These are phyloP conservation scores for Parachaetomium inaequale DNA, from an alignment of 495 filamentous ascomycete species.

Conservation along the genomic window DNA sequence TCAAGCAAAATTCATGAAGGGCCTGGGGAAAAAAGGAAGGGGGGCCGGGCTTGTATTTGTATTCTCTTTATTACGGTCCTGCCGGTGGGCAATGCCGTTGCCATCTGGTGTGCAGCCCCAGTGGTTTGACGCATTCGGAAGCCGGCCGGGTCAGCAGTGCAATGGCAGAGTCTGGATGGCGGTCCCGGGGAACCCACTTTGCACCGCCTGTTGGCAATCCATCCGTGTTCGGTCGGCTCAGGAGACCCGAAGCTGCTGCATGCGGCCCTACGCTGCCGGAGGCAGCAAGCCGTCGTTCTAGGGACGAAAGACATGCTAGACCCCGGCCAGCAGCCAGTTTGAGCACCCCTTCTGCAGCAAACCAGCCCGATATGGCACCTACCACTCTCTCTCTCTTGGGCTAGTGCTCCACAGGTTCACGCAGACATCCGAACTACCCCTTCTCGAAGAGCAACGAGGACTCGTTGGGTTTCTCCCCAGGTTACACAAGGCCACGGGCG, in stretches of 20 bases:
- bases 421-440: constrained; percentile 22
- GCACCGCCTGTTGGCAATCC: constrained; percentile 19
- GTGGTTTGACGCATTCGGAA: constrained; percentile 31
- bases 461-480: constrained; percentile 4
- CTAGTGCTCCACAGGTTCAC: constrained; percentile 29
- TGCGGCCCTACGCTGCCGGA: constrained; percentile 9
- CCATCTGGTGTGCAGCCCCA: constrained; percentile 15
- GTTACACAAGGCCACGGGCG: constrained; percentile 14
- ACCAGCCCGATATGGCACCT: not conserved
- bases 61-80: constrained; percentile 29
- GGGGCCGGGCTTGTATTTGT: constrained; percentile 31
- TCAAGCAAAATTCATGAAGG: constrained; percentile 23
- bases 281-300: constrained; percentile 18
- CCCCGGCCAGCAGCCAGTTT: not conserved
- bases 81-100: constrained; percentile 4
- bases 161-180: constrained; percentile 19
- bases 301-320: constrained; percentile 4
- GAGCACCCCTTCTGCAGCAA: constrained; percentile 15
- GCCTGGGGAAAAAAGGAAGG: constrained; percentile 22
- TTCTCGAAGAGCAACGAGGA: constrained; percentile 21
- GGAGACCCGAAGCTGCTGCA: constrained; percentile 12
- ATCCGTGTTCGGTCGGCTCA: constrained; percentile 22
- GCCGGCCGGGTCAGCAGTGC: constrained; percentile 16
- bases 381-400: constrained; percentile 1
- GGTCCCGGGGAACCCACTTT: constrained; percentile 13